Conservation (phyloP, 257 asterid species). For the Gardenia jasminoides region DNA sequence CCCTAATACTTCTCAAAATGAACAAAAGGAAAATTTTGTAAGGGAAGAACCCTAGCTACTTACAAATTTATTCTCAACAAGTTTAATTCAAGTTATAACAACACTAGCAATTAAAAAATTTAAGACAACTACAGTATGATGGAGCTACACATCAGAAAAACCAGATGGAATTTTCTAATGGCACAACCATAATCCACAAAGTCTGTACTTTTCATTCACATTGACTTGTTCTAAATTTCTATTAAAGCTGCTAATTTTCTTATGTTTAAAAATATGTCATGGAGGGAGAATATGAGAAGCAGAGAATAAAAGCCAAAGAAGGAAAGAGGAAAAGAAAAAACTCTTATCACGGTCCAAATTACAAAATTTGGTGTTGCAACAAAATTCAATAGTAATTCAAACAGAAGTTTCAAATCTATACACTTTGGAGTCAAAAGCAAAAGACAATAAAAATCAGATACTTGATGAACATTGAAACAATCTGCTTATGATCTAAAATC, state of each 20-base stretch:
- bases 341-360: background rate
- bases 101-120: background rate
- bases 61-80: background rate
- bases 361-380: background rate
- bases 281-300: background rate
- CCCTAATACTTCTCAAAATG: too few relatives aligned
- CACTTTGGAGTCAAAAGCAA: background rate
- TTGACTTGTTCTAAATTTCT: background rate
- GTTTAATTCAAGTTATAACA: background rate
- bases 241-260: too few relatives aligned
- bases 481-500: background rate
- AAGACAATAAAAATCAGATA: background rate
- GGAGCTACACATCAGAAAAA: background rate
- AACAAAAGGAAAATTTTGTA: background rate
- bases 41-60: background rate
- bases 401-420: background rate
- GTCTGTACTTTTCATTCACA: background rate
- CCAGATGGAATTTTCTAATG: background rate
- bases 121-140: background rate
- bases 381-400: background rate
- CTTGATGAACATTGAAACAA: background rate
- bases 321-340: background rate
- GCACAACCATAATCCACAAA: background rate
- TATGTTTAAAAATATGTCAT: background rate
- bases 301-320: too few relatives aligned